Percentiles rank a stretch among this genome's conserved stretches.
phyloP scores from a whole-genome alignment of 164 flowering plant species.

The Tetrastigma voinierianum region DNA sequence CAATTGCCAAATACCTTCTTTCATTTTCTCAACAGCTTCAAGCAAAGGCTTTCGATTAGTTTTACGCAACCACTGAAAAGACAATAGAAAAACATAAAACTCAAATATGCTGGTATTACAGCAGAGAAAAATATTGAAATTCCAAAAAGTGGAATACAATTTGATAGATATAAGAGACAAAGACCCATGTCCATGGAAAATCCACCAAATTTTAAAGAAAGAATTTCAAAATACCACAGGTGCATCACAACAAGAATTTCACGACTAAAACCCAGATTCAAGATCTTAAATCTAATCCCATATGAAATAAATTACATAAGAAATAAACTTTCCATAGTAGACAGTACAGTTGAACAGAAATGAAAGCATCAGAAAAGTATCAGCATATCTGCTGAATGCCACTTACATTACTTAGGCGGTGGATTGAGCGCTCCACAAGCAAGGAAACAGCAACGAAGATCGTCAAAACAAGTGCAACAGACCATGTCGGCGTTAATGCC shows the following conservation, averaged over 20 bases:
- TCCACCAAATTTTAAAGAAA: no score
- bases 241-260: no score
- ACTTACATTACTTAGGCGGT: constrained; percentile 79
- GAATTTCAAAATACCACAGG: no score
- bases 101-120: background rate
- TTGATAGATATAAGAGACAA: no score
- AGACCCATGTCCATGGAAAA: no score
- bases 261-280: no score
- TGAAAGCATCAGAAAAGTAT: background rate
- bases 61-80: constrained; percentile 82
- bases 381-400: background rate
- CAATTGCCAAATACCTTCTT: constrained; percentile 66
- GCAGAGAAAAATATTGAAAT: no score
- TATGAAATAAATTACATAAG: no score
- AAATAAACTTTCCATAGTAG: no score
- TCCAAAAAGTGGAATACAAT: no score
- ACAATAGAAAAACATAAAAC: constrained; percentile 9
- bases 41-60: constrained; percentile 85
- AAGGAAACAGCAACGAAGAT: constrained; percentile 85
- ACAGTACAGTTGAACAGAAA: background rate
- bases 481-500: constrained; percentile 99
- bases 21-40: constrained; percentile 96
- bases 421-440: constrained; percentile 91
- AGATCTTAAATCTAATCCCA: no score
- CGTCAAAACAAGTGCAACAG: constrained; percentile 87